These are phyloP conservation scores for Mycocentrospora acerina DNA, from an alignment of 2,329 filamentous ascomycete genomes.

Conservation along the genomic window DNA sequence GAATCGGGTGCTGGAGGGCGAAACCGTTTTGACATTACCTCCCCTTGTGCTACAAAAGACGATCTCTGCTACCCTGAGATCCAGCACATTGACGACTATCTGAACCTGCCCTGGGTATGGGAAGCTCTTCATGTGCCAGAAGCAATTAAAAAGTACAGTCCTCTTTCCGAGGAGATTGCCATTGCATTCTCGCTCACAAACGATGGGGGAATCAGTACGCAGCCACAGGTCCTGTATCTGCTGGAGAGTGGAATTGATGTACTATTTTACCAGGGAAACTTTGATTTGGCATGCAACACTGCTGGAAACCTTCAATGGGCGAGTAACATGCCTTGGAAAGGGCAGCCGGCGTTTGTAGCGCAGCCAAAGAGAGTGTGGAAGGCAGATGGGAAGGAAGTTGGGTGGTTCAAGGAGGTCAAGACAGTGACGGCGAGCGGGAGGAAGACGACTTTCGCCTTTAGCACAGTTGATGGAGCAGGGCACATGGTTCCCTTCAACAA, in stretches of 20 bases:
- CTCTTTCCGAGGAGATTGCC: slow-evolving; percentile 24
- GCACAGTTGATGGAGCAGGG: slow-evolving; percentile 44
- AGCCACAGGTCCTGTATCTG: slow-evolving; percentile 39
- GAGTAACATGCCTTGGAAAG: slow-evolving; percentile 47
- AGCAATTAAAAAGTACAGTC: slow-evolving; percentile 34
- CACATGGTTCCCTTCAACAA: slow-evolving; percentile 46
- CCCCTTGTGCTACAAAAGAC: slow-evolving; percentile 39
- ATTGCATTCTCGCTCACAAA: slow-evolving; percentile 31
- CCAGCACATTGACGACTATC: slow-evolving; percentile 30
- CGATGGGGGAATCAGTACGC: slow-evolving; percentile 31
- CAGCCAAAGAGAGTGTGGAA: slow-evolving; percentile 32
- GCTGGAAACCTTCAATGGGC: slow-evolving; percentile 45
- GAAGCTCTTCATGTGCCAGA: slow-evolving; percentile 37
- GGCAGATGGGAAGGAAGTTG: slow-evolving; percentile 24
- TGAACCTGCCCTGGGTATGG: slow-evolving; percentile 37
- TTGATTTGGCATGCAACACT: slow-evolving; percentile 46
- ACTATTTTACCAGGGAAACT: slow-evolving; percentile 45
- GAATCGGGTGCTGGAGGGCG: slow-evolving; percentile 44
- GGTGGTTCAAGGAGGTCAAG: slow-evolving; percentile 41
- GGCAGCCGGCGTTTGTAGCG: slow-evolving; percentile 46
- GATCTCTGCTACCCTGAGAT: slow-evolving; percentile 44
- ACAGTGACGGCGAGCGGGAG: slow-evolving; percentile 26
- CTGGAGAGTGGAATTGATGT: slow-evolving; percentile 42
- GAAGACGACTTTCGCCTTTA: slow-evolving; percentile 37
- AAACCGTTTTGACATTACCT: slow-evolving; percentile 50